Conservation (phyloP, 768 basidiomycete species). For the Pleurotus pulmonarius region DNA sequence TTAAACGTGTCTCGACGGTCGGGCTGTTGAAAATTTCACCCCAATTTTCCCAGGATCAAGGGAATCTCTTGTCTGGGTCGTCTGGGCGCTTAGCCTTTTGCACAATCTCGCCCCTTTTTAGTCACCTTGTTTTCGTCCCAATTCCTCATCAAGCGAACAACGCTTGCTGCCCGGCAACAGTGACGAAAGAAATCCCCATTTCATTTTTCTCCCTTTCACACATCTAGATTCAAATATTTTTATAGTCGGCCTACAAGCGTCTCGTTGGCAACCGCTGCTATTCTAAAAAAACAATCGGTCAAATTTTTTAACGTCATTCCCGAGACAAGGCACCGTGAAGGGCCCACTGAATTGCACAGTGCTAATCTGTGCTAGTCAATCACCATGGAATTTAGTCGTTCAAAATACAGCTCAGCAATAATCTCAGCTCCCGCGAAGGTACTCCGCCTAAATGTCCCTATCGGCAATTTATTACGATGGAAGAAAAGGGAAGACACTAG, state of each 20-base stretch:
- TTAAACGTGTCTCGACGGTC: conserved; percentile 10
- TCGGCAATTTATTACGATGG: no score
- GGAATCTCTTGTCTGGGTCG: conserved; percentile 1
- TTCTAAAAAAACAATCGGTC: neutral
- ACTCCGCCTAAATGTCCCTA: no score
- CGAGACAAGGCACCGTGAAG: conserved; percentile 2
- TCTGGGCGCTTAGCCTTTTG: neutral
- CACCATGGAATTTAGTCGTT: no score
- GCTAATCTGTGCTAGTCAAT: no score
- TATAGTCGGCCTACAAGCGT: neutral
- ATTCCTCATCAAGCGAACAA: neutral
- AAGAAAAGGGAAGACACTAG: no score
- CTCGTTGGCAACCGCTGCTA: conserved; percentile 6
- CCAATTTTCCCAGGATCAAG: conserved; percentile 7
- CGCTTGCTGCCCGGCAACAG: neutral
- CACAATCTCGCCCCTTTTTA: conserved; percentile 4
- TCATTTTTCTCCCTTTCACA: neutral
- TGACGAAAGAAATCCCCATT: neutral
- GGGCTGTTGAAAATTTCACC: conserved; percentile 8
- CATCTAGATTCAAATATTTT: neutral
- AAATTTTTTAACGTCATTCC: conserved; percentile 5
- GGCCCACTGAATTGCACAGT: no score
- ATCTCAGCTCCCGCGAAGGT: no score
- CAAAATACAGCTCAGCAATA: no score
- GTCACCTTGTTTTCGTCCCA: neutral